Conservation (phyloP, 257 asterid genomes). For the Fraxinus pennsylvanica region DNA sequence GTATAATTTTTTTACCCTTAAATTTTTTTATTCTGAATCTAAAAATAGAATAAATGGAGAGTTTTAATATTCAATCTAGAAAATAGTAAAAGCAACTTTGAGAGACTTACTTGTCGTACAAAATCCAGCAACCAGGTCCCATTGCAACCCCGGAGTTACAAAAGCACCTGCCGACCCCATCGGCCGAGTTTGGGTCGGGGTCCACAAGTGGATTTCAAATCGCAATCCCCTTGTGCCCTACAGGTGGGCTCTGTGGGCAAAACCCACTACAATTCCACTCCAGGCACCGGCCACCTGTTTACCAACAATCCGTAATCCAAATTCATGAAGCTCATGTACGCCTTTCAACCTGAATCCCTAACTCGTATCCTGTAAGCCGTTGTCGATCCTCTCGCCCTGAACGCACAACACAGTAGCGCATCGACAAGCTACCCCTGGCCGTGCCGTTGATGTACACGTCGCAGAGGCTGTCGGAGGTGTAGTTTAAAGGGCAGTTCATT, state of each 20-base stretch:
- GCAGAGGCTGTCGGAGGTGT: slow-evolving; percentile 68
- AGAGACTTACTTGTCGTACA: slow-evolving; percentile 44
- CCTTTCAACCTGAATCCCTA: slow-evolving; percentile 60
- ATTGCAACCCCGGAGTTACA: slow-evolving; percentile 62
- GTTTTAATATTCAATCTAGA: neutral
- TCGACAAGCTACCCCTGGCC: slow-evolving; percentile 24
- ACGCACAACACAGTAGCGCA: slow-evolving; percentile 58
- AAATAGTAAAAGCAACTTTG: neutral
- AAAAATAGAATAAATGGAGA: neutral
- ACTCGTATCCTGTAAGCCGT: slow-evolving; percentile 57
- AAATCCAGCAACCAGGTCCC: slow-evolving; percentile 69
- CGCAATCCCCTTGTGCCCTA: slow-evolving; percentile 60
- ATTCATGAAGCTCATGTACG: slow-evolving; percentile 77
- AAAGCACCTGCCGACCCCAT: slow-evolving; percentile 53
- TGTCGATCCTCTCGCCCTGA: slow-evolving; percentile 76
- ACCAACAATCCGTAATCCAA: slow-evolving; percentile 56
- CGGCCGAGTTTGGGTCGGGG: slow-evolving; percentile 45
- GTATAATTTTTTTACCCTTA: no score
- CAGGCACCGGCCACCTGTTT: slow-evolving; percentile 68
- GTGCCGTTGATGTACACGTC: slow-evolving; percentile 55
- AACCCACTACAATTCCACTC: slow-evolving; percentile 77
- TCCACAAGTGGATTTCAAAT: slow-evolving; percentile 59
- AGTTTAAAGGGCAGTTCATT: slow-evolving; percentile 56
- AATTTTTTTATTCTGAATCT: no score
- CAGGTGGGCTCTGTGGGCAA: slow-evolving; percentile 69